Conservation (phyloP, 805 yeast species). For the Priceomyces carsonii region DNA sequence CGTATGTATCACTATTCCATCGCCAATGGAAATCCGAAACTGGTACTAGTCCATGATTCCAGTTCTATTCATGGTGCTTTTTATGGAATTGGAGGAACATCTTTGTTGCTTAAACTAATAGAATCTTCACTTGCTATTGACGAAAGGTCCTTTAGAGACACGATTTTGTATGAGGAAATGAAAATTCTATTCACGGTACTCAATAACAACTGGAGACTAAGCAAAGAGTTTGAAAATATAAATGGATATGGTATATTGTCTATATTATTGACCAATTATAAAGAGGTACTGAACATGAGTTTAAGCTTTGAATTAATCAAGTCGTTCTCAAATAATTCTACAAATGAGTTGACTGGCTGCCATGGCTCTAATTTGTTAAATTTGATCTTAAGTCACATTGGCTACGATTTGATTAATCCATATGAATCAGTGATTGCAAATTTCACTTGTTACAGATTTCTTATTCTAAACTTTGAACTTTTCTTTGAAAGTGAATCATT, state of each 20-base stretch:
- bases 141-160: slow-evolving; percentile 10
- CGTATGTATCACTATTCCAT: slow-evolving; percentile 11
- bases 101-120: slow-evolving; percentile 44
- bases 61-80: slow-evolving; percentile 31
- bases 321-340: slow-evolving; percentile 8
- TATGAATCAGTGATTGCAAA: slow-evolving; percentile 59
- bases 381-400: slow-evolving; percentile 51
- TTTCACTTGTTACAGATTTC: slow-evolving; percentile 52
- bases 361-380: slow-evolving; percentile 40
- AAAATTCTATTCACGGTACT: slow-evolving; percentile 45
- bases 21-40: slow-evolving; percentile 8
- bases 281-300: slow-evolving; percentile 17
- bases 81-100: slow-evolving; percentile 53
- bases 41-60: slow-evolving; percentile 22
- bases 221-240: slow-evolving; percentile 57
- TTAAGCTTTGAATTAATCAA: slow-evolving; percentile 12
- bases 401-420: slow-evolving; percentile 53
- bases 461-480: slow-evolving; percentile 58
- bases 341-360: slow-evolving; percentile 7
- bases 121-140: slow-evolving; percentile 37
- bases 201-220: slow-evolving; percentile 49
- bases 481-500: slow-evolving; percentile 61
- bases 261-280: slow-evolving; percentile 52
- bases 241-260: slow-evolving; percentile 63
- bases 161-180: slow-evolving; percentile 33